Conservation (phyloP, 2,329 filamentous ascomycete genomes). For the Trichoderma guizhouense region DNA sequence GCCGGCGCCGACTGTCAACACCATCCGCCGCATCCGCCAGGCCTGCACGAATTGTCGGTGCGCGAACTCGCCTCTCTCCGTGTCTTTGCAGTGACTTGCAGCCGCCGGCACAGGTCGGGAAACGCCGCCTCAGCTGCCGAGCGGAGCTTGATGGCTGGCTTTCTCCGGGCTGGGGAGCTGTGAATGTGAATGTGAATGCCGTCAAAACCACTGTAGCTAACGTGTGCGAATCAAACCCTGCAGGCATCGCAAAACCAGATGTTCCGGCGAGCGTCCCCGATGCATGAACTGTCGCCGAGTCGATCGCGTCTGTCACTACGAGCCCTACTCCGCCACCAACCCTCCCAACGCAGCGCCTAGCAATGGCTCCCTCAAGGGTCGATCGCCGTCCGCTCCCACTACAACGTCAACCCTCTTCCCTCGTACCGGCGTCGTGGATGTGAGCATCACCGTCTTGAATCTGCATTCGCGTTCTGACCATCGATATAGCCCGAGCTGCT, state of each 20-base stretch:
- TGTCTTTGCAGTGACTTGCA: not conserved
- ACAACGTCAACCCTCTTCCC: slow-evolving; percentile 4
- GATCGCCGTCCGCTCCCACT: not conserved
- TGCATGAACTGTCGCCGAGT: slow-evolving; percentile 17
- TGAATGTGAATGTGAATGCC: not conserved
- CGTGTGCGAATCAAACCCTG: not conserved
- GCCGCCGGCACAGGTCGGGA: not conserved
- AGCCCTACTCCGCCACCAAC: slow-evolving; percentile 12
- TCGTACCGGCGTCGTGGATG: slow-evolving; percentile 9
- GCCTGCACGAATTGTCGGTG: slow-evolving; percentile 16
- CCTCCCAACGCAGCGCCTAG: not conserved
- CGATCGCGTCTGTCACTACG: slow-evolving; percentile 17
- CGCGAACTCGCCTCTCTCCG: not conserved
- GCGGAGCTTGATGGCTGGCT: not conserved
- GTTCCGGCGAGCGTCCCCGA: slow-evolving; percentile 6
- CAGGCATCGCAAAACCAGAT: slow-evolving; percentile 15
- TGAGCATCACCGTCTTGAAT: not conserved
- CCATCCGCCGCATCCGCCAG: slow-evolving; percentile 16
- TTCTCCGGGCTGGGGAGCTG: not conserved
- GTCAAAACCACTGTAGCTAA: not conserved
- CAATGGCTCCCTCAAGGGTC: not conserved
- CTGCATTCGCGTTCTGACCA: not conserved
- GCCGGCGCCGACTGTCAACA: slow-evolving; percentile 14
- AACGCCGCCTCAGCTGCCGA: not conserved
- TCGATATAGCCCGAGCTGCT: slow-evolving; percentile 8